Evolutionary conservation across 176 grass and related monocot genomes (phyloP).

Genomic region (Lolium perenne): DNA sequence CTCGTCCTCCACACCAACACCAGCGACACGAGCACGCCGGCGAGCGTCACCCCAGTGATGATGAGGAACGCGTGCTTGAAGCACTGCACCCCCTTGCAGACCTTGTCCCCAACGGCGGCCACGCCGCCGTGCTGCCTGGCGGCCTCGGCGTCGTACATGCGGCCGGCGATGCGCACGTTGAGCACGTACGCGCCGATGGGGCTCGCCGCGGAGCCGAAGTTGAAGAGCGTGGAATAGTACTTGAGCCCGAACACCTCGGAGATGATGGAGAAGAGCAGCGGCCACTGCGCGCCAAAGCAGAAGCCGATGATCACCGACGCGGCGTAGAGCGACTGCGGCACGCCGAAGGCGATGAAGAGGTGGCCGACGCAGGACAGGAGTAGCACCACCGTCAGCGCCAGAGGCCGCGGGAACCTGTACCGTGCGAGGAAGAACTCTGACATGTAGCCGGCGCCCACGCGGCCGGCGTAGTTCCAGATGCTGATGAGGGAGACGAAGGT

Average conservation of each 20-base stretch:
- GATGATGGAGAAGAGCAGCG: conserved; percentile 89
- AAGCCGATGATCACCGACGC: conserved; percentile 81
- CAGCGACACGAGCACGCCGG: not conserved
- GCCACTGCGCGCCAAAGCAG: conserved; percentile 95
- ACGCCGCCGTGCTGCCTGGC: conserved; percentile 45
- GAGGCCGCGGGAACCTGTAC: conserved; percentile 70
- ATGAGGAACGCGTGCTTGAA: conserved; percentile 28
- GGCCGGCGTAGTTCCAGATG: conserved; percentile 67
- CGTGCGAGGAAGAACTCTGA: conserved; percentile 72
- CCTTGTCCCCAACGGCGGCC: not conserved
- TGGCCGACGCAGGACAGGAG: conserved; percentile 64
- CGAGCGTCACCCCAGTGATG: conserved; percentile 8
- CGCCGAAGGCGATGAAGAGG: conserved; percentile 31
- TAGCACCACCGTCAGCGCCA: conserved; percentile 63
- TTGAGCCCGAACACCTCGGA: conserved; percentile 97
- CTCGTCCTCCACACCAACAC: conserved; percentile 16
- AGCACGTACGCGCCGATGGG: conserved; percentile 70
- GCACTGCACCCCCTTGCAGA: conserved; percentile 21
- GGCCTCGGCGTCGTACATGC: conserved; percentile 57
- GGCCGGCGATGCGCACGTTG: conserved; percentile 59
- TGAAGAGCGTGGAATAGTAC: conserved; percentile 52
- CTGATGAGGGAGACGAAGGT: conserved; percentile 45
- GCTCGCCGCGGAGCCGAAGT: conserved; percentile 80
- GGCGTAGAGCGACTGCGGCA: conserved; percentile 61
- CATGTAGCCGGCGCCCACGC: conserved; percentile 71